Base-by-base conservation (phyloP, 139 green algal species). In the Desmodesmus armatus region DNA sequence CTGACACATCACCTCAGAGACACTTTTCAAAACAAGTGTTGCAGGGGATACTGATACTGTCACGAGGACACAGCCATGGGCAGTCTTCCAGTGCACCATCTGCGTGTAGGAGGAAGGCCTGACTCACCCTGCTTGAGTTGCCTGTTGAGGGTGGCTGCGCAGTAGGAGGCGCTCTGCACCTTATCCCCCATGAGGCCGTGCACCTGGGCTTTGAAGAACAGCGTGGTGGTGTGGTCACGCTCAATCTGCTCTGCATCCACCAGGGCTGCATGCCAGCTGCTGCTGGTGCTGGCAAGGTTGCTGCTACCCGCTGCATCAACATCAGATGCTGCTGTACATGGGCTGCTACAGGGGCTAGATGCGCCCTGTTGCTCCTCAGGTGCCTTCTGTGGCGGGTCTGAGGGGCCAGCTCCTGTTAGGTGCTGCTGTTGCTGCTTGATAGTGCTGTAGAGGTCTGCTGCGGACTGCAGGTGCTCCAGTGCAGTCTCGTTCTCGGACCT, bases 141-240 rank as follows among this genome's bases (percentile, higher is more conserved):
- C 31, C 90, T 76, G 82, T 91, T 85, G 15, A 93, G 51, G 5
- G 90, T 93, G 9, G 90, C 88, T 44, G 87, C 90, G 47, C 90
- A 93, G 76, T 92, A 92, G 5, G 82, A 74, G 23, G 90, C 90
- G 2, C 86, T 91, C 9, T 49, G 47, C 33, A 83, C 77, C 40
- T 73, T 83, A 44, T 87, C 35, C 7, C 71, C 84, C 7, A 76
- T 76, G 53, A 85, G 82, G 17, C 49, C 84, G 53, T 91, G 67
- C 21, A 92, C 87, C 76, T 93, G 90, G 3, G 90, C 90, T 62
- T 90, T 23, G 85, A 76, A 92, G 85, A 88, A 94, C 31, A 94
- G 58, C 3, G 81, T 93, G 55, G 27, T 82, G n/a, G 90, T 94
- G 85, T 91, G 87, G 17, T 90, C 73, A 5, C 31, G n/a, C 41